Conservation (phyloP, 176 grass and related monocot species). For the Sorghum bicolor region Sorghum_bicolor_NCBIv3 NC_012875.2:50957001-50957500, state of each 20-base stretch:
- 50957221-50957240: conserved; percentile 2
- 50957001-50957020: conserved; percentile 22
- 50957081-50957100: not conserved
- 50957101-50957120: not conserved
- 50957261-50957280: too few relatives aligned
- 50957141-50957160: not conserved
- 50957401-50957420: too few relatives aligned
- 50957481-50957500: not conserved
- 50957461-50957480: too few relatives aligned
- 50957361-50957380: too few relatives aligned
- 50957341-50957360: too few relatives aligned
- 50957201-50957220: not conserved
- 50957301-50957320: too few relatives aligned
- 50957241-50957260: not conserved
- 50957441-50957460: too few relatives aligned
- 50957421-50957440: too few relatives aligned
- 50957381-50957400: too few relatives aligned
- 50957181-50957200: conserved; percentile 18
- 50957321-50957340: too few relatives aligned
- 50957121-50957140: not conserved
- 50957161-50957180: not conserved
- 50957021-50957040: not conserved
- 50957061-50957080: conserved; percentile 4
- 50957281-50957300: too few relatives aligned
- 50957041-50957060: conserved; percentile 12